These are phyloP conservation scores for Kwoniella pini DNA, from an alignment of 768 basidiomycete genomes.

Conservation along the genomic window DNA sequence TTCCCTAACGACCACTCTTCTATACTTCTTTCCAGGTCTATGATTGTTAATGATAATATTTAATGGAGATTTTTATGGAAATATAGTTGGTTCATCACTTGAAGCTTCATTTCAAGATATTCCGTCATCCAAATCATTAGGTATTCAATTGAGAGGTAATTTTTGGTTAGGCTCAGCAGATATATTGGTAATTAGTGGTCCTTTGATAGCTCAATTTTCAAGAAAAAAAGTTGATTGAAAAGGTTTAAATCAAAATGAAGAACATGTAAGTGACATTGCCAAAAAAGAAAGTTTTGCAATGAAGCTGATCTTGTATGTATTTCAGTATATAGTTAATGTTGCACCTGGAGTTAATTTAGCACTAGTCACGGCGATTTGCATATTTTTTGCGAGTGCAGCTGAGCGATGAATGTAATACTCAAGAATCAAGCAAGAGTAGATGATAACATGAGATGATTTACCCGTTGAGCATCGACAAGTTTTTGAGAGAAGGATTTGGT, in stretches of 20 bases:
- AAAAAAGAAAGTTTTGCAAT: no score
- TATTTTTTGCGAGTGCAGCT: constrained; percentile 46
- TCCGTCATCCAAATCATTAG: constrained; percentile 29
- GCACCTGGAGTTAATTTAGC: constrained; percentile 51
- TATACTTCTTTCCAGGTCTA: neutral
- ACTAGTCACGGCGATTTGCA: constrained; percentile 50
- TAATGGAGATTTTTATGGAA: neutral
- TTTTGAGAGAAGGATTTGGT: no score
- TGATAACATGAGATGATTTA: no score
- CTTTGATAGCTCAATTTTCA: constrained; percentile 47
- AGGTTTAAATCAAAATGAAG: constrained; percentile 34
- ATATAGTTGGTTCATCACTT: constrained; percentile 45
- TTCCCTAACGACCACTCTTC: neutral
- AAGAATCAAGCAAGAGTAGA: no score
- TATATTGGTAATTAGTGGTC: constrained; percentile 31
- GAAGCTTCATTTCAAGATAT: constrained; percentile 44
- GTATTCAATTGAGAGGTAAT: constrained; percentile 43
- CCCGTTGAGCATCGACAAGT: no score
- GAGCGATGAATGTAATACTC: neutral
- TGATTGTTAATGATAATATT: neutral
- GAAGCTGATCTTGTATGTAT: no score
- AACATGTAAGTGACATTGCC: constrained; percentile 33
- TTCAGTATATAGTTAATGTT: constrained; percentile 49
- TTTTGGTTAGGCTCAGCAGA: constrained; percentile 49
- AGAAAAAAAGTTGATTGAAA: constrained; percentile 39